Conservation (phyloP, 139 green algal species). For the Picochlorum sp. region DNA sequence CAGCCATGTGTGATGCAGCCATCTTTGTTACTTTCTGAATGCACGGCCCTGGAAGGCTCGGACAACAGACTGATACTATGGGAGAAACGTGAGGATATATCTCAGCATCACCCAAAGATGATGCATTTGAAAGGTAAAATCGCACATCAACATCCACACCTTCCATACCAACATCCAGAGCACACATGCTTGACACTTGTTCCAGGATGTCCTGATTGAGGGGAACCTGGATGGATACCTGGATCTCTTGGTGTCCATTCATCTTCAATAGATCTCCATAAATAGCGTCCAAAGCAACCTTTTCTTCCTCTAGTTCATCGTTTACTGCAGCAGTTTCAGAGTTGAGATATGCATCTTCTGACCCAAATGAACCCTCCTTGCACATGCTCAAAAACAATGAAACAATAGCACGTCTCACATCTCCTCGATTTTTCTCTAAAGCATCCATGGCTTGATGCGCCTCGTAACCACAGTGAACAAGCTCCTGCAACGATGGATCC, state of each 20-base stretch:
- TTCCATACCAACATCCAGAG: no score
- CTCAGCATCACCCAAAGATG: no score
- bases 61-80: slow-evolving; percentile 29
- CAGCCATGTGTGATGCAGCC: slow-evolving; percentile 16
- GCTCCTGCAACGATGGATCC: slow-evolving; percentile 24
- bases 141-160: no score
- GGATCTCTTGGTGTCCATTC: no score
- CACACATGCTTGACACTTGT: no score
- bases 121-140: no score
- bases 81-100: slow-evolving; percentile 42
- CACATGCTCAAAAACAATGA: no score
- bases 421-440: no score
- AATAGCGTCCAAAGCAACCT: slow-evolving; percentile 61
- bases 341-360: neutral
- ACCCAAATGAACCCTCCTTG: neutral
- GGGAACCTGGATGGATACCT: no score
- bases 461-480: slow-evolving; percentile 38
- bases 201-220: no score
- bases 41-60: slow-evolving; percentile 11
- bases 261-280: slow-evolving; percentile 30
- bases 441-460: no score
- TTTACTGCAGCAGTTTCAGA: neutral
- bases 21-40: slow-evolving; percentile 40
- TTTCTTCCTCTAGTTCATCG: slow-evolving; percentile 54
- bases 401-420: no score